These are phyloP conservation scores for Tricholoma matsutake DNA, from an alignment of 768 basidiomycete species.

Conservation along the genomic window DNA sequence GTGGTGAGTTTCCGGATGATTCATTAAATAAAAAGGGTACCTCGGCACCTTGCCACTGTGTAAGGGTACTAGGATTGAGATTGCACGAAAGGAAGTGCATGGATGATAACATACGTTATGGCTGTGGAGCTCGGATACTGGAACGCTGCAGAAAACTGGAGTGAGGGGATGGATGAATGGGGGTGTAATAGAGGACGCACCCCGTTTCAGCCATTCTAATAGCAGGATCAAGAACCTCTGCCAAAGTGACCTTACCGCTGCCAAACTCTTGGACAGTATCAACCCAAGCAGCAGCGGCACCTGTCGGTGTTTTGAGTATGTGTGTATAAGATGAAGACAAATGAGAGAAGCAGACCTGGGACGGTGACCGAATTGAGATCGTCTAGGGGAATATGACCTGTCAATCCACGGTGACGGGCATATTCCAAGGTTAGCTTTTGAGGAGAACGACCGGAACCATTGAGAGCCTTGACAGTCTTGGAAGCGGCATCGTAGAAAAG, in stretches of 20 bases:
- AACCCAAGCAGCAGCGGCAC: slow-evolving; percentile 94
- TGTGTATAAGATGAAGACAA: not conserved
- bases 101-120: slow-evolving; percentile 38
- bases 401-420: slow-evolving; percentile 64
- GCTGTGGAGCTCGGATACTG: slow-evolving; percentile 82
- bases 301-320: slow-evolving; percentile 29
- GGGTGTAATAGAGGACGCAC: slow-evolving; percentile 35
- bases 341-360: slow-evolving; percentile 46
- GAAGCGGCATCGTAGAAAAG: slow-evolving; percentile 85
- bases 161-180: not conserved
- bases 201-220: slow-evolving; percentile 91
- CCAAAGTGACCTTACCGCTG: slow-evolving; percentile 58
- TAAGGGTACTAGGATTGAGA: slow-evolving; percentile 1
- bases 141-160: slow-evolving; percentile 50
- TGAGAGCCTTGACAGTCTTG: slow-evolving; percentile 82
- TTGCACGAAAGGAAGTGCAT: slow-evolving; percentile 6
- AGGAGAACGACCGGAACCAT: slow-evolving; percentile 90
- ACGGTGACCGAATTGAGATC: slow-evolving; percentile 93
- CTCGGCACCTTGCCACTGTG: slow-evolving; percentile 59
- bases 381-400: slow-evolving; percentile 69
- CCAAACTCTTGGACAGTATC: slow-evolving; percentile 86
- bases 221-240: slow-evolving; percentile 83
- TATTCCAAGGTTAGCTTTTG: slow-evolving; percentile 75
- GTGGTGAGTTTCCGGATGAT: slow-evolving; percentile 5
- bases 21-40: slow-evolving; percentile 20